Evolutionary conservation across 1,284 basidiomycete species (phyloP), one percentile per base, ranked within the genome.

Genomic region (Austroboletus niveus): DNA sequence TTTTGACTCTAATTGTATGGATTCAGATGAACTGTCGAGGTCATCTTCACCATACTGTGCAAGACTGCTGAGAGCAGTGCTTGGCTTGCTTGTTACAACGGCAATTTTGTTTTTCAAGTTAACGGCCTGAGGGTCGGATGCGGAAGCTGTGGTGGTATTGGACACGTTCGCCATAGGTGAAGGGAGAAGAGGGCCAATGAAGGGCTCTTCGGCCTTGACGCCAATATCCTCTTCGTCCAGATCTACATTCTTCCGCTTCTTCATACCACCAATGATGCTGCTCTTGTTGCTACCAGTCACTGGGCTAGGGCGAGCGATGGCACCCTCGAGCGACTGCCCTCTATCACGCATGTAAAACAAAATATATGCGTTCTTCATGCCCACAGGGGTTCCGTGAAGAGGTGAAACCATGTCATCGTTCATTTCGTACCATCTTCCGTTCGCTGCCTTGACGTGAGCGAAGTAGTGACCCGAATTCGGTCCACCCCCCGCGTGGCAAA

Each of bases 381-480:
- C 75, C 29, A 84, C 72, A 6, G 86, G 84, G 7, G 77, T 61
- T 17, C 67, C 58, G 24, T 63, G 57, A 57, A 72, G 52, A 46
- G 72, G 63, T 32, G 77, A 76, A 36, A 94, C 87, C 39, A 77
- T 75, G 38, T 94, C 92, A 71, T 99, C 97, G 72, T 99, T 97
- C 85, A 95, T 95, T 71, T 93, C 84, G 69, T 82, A 89, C 94
- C 95, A 98, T 49, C 73, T 74, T 4, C 86, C 88, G 34, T 81
- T 75, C 20, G 78, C 80, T 42, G 82, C 80, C 64, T 85, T 91
- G 61, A 98, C 86, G 61, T 86, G 87, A 7, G 96, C 88, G 57
- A 87, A 94, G 71, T 99, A 99, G 69, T 99, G 97, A 0, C 97
- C 97, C 3, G 92, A 96, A 65, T 97, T 92, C 12, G 94, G 92